Evolutionary conservation across 768 basidiomycete species (phyloP).

Genomic region (Russula griseocarnosa): DNA sequence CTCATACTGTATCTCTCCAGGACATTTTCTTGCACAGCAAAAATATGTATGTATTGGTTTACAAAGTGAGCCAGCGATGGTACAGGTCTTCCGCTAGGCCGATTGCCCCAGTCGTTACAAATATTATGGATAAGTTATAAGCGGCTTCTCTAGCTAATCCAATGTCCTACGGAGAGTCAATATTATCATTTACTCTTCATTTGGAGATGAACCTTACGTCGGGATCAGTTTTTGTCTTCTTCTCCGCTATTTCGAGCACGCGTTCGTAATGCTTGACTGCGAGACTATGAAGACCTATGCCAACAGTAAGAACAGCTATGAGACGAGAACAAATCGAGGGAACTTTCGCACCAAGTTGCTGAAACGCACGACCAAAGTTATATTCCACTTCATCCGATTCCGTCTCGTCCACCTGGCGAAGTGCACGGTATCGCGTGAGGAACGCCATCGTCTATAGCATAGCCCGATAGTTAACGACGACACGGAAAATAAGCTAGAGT

Average conservation of each 20-base stretch:
- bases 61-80: constrained; percentile 75
- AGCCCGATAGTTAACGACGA: neutral
- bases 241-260: constrained; percentile 61
- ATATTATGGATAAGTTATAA: constrained; percentile 83
- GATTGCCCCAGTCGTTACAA: constrained; percentile 70
- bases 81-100: constrained; percentile 67
- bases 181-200: neutral
- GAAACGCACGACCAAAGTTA: constrained; percentile 90
- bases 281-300: constrained; percentile 68
- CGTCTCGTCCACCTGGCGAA: constrained; percentile 45
- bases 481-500: neutral
- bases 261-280: constrained; percentile 83
- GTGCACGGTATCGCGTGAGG: constrained; percentile 71
- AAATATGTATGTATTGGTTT: neutral
- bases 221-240: constrained; percentile 34
- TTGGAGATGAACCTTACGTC: constrained; percentile 34
- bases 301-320: constrained; percentile 1
- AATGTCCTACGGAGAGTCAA: constrained; percentile 37
- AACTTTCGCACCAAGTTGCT: constrained; percentile 72
- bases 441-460: constrained; percentile 71
- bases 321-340: neutral
- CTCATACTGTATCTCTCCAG: neutral
- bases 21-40: neutral
- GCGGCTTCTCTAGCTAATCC: constrained; percentile 73
- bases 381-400: constrained; percentile 77